phyloP scores from a whole-genome alignment of 805 yeast species.

The Myxozyma nipponensis region DNA sequence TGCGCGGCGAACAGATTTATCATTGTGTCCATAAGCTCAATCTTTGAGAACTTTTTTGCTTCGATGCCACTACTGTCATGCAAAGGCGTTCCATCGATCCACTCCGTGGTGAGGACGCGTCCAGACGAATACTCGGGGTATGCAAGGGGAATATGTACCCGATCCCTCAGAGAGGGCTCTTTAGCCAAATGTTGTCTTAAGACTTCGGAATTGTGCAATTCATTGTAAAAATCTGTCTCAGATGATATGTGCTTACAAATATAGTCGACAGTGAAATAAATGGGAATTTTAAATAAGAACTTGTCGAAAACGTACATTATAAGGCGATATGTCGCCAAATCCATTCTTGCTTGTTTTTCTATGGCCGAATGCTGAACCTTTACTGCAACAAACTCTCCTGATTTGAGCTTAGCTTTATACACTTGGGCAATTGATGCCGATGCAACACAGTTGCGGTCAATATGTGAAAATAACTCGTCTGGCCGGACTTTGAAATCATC shows the following conservation, averaged over 20 bases:
- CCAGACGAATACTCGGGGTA: conserved; percentile 46
- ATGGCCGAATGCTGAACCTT: conserved; percentile 66
- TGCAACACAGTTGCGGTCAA: conserved; percentile 62
- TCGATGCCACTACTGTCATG: conserved; percentile 45
- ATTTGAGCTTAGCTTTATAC: conserved; percentile 49
- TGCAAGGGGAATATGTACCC: conserved; percentile 54
- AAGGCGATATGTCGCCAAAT: conserved; percentile 53
- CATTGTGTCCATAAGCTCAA: conserved; percentile 48
- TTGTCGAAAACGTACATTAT: conserved; percentile 51
- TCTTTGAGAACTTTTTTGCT: conserved; percentile 39
- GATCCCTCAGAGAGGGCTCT: conserved; percentile 43
- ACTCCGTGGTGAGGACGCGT: conserved; percentile 61
- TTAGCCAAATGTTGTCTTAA: conserved; percentile 40
- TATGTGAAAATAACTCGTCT: conserved; percentile 42
- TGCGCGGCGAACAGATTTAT: conserved; percentile 53
- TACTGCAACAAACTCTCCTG: conserved; percentile 56
- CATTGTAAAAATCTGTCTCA: conserved; percentile 61
- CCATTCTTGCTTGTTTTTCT: conserved; percentile 55
- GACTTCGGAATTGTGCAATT: conserved; percentile 49
- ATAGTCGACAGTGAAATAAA: conserved; percentile 53
- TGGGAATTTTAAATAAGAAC: conserved; percentile 59
- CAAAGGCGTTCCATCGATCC: conserved; percentile 70
- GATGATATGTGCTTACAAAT: conserved; percentile 53
- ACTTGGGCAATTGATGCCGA: conserved; percentile 76
- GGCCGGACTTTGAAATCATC: conserved; percentile 44